Percentiles rank a stretch among this genome's conserved stretches.
phyloP scores from a whole-genome alignment of 73 alveolate genomes.

The Tetrahymena elliotti region DNA sequence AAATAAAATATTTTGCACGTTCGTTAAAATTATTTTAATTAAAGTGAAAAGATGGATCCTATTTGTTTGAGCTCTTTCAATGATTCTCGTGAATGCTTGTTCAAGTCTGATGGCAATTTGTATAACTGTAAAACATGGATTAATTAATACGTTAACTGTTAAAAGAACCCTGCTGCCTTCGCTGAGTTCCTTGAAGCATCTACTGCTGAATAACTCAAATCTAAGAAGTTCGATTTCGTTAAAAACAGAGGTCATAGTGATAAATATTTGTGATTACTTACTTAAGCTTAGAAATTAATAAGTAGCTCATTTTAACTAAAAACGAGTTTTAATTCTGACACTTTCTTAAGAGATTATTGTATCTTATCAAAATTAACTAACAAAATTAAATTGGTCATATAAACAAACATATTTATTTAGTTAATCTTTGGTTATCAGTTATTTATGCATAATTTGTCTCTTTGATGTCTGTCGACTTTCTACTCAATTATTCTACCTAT shows the following conservation, averaged over 20 bases:
- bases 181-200: slow-evolving; percentile 23
- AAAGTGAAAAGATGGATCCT: slow-evolving; percentile 40
- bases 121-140: slow-evolving; percentile 27
- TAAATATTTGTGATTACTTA: slow-evolving; percentile 16
- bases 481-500: neutral
- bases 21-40: neutral
- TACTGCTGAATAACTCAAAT: slow-evolving; percentile 17
- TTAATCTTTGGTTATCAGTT: neutral
- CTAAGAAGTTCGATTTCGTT: slow-evolving; percentile 39
- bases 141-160: slow-evolving; percentile 6
- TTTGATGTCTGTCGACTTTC: neutral
- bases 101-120: slow-evolving; percentile 41
- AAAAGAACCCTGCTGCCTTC: slow-evolving; percentile 13
- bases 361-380: neutral
- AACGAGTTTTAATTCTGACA: neutral
- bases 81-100: slow-evolving; percentile 42
- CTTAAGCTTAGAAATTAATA: neutral
- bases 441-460: neutral
- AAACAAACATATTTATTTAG: neutral
- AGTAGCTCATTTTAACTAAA: neutral
- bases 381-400: neutral
- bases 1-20: neutral
- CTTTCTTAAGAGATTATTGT: neutral
- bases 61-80: slow-evolving; percentile 37
- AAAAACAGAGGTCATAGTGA: slow-evolving; percentile 41